Evolutionary conservation across 495 filamentous ascomycete genomes (phyloP), one percentile per base, ranked within the genome.

Genomic region (Tuber brumale): DNA sequence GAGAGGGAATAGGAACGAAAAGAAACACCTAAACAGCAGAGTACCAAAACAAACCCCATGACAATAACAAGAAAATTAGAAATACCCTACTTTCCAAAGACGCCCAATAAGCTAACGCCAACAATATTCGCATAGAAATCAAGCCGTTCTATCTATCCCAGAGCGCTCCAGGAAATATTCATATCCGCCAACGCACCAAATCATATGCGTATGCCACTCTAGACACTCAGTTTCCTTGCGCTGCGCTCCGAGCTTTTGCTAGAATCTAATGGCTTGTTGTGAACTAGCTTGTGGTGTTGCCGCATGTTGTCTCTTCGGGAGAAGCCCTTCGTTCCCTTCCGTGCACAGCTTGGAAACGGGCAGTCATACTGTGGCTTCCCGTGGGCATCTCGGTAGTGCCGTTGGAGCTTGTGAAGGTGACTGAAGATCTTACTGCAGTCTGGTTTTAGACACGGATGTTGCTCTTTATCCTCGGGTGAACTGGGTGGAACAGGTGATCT

Each of bases 281-380:
- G 78, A n/a, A 80, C 78, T 8, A 80, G 70, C 14, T 70, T 70
- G 42, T 80, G 78, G 70, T 80, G 78, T 48, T 80, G 78, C 5
- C 73, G 73, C 78, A 80, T 80, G n/a, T 80, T 80, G 46, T 80
- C 78, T 41, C 79, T 80, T 70, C 78, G 51, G 37, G 73, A 70
- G 46, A 80, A 80, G 7, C 77, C 78, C 66, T 74, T 80, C 42
- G 70, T 69, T 4, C 78, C 78, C 46, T 80, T 80, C 44, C 78
- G 77, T 27, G 70, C 18, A 45, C 78, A 80, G 35, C 72, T 61
- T 39, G 77, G 78, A 45, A 76, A 79, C 18, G 78, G 78, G 42
- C 78, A 80, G 37, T 80, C 77, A n/a, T 80, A 80, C 45, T 80
- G 77, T 4, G 71, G 73, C 61, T 80, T 80, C 41, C 77, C 77